phyloP scores from a whole-genome alignment of 148 eudicot genomes.

The Pharnaceum exiguum region DNA sequence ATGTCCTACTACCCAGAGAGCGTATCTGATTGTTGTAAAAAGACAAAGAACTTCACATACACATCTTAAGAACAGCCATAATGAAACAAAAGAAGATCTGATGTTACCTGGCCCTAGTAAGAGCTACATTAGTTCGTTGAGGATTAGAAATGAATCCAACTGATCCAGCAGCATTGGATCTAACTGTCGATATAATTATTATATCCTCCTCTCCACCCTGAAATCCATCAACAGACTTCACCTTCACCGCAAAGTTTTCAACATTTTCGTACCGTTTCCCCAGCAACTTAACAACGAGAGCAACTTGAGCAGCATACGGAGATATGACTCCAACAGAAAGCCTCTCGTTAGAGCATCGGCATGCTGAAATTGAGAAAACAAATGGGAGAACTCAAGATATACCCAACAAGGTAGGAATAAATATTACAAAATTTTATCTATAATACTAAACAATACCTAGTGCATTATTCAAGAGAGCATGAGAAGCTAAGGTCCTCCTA shows the following conservation, averaged over 20 bases:
- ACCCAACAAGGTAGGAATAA: not conserved
- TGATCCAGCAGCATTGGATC: slow-evolving; percentile 24
- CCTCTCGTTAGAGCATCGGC: slow-evolving; percentile 20
- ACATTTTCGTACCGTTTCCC: slow-evolving; percentile 20
- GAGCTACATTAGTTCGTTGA: slow-evolving; percentile 31
- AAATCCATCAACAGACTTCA: slow-evolving; percentile 44
- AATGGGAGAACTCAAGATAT: not conserved
- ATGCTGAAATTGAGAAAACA: slow-evolving; percentile 25
- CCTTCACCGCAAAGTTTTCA: slow-evolving; percentile 27
- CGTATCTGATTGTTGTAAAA: slow-evolving; percentile 29
- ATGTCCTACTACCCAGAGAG: slow-evolving; percentile 60
- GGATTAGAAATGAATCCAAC: slow-evolving; percentile 30
- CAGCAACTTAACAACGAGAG: slow-evolving; percentile 34
- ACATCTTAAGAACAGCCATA: not conserved
- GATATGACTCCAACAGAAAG: slow-evolving; percentile 41
- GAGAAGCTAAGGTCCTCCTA: too few species aligned
- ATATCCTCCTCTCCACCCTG: slow-evolving; percentile 59
- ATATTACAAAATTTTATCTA: too few species aligned
- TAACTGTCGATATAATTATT: slow-evolving; percentile 54
- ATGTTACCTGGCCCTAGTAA: slow-evolving; percentile 53
- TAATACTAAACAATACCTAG: too few species aligned
- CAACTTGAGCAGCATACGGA: slow-evolving; percentile 53
- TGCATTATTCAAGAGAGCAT: too few species aligned
- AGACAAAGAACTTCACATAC: not conserved
- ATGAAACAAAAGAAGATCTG: not conserved